Base-by-base conservation (phyloP, 805 yeast genomes). In the Ogataea parapolymorpha region DNA sequence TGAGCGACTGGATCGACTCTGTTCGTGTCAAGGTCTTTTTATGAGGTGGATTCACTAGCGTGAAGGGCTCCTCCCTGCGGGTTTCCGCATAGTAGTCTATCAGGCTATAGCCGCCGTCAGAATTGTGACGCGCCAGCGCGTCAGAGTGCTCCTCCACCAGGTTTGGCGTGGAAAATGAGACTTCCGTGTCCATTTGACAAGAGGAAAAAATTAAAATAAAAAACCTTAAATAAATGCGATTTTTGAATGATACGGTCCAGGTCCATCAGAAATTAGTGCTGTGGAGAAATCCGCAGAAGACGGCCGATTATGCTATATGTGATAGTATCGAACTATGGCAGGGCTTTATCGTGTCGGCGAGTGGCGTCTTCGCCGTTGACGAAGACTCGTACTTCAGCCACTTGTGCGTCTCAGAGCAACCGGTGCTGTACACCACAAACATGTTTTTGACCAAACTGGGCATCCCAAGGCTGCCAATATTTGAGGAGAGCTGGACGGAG, bases 401-500 rank as follows among this genome's bases (percentile, higher is more conserved):
- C 37, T 24, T 44, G 2, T 59, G 64, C 32, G 42, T 44, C 23
- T 26, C 30, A 18, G 51, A 42, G 3, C 20, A 28, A 2, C 64
- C 64, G 1, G 50, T 51, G 2, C 39, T 55, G 18, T 48, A 45
- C 22, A 24, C 61, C 5, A 48, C 51, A 12, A 58, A 60, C 34
- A 16, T 14, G 7, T 20, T 25, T 4, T 29, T 52, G 24, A 7
- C 13, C 7, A 18, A 51, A 3, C 22, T 53, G 2, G 62, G 62
- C 2, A 49, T 59, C 0, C 25, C 44, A 0, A 45, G 66, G 2
- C 60, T 77, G 5, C 83, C 83, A 1, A 22, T 67, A 1, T 67
- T 77, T 12, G 50, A 46, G 3, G 41, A 52, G 2, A 72, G 78
- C 18, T 84, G 90, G 90, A 15, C 52, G 1, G 44, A 45, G 11